Percentiles rank a stretch among this genome's conserved stretches.
Evolutionary conservation across 495 filamentous ascomycete genomes (phyloP).

Genomic region (Tuber aestivum): DNA sequence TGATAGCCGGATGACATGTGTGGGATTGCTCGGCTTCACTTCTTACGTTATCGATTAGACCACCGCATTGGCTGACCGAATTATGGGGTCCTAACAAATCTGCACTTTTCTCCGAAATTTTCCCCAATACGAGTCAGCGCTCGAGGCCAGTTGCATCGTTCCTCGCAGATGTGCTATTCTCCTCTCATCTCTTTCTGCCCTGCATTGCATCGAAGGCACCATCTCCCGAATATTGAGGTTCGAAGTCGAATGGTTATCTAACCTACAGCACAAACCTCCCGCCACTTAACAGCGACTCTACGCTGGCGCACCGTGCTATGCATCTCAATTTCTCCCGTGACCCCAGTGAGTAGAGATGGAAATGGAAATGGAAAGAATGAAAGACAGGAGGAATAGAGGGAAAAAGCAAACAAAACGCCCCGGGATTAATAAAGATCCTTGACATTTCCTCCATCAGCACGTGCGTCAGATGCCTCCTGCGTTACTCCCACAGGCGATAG

Average conservation of each 20-base stretch:
- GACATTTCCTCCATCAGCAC: not conserved
- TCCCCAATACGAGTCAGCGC: not conserved
- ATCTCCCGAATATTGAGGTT: not conserved
- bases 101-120: not conserved
- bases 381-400: conserved; percentile 8
- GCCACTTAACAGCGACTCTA: not conserved
- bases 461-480: not conserved
- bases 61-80: not conserved
- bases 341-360: not conserved
- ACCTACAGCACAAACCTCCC: not conserved
- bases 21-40: not conserved
- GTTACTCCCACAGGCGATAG: not conserved
- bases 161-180: not conserved
- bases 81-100: conserved; percentile 4
- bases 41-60: conserved; percentile 4
- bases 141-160: not conserved
- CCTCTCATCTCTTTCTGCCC: not conserved
- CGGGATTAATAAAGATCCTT: conserved; percentile 7
- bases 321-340: not conserved
- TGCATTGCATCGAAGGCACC: not conserved
- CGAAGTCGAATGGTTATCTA: not conserved
- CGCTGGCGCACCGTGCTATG: not conserved
- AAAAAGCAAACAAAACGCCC: conserved; percentile 17
- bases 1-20: not conserved
- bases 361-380: not conserved